These are phyloP conservation scores for Anacardium occidentale DNA, from an alignment of 345 rosid genomes.

Conservation along the genomic window DNA sequence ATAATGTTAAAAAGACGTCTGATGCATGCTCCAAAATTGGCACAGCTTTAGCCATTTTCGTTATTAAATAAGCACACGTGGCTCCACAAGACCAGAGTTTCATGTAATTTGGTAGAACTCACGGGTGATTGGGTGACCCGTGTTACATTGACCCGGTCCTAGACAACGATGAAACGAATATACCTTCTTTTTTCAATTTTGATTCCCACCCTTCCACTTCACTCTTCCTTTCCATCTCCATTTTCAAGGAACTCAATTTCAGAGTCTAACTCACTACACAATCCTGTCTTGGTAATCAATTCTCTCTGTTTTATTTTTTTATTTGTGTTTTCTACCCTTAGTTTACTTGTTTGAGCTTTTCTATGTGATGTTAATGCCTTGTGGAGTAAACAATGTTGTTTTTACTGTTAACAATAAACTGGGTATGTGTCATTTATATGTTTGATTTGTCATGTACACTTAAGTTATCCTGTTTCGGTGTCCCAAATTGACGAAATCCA, in stretches of 20 bases:
- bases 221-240: not conserved
- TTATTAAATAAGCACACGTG: not conserved
- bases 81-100: not conserved
- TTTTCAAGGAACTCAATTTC: not conserved
- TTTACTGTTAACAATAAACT: not conserved
- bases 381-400: not conserved
- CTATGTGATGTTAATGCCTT: not conserved
- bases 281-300: conserved; percentile 9
- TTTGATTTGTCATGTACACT: no score
- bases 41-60: no score
- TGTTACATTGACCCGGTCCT: not conserved
- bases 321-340: not conserved
- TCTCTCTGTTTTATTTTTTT: not conserved
- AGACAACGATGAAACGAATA: conserved; percentile 16
- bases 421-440: conserved; percentile 1
- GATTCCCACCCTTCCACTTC: conserved; percentile 6
- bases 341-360: not conserved
- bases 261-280: not conserved
- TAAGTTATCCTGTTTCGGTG: no score
- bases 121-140: not conserved
- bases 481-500: no score
- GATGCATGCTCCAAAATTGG: no score
- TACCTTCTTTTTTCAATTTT: not conserved
- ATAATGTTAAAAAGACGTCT: no score
- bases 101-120: not conserved